Percentiles rank a stretch among this genome's conserved stretches.
These are phyloP conservation scores for Crithidia fasciculata DNA, from an alignment of 208 protist species.

Conservation along the genomic window DNA sequence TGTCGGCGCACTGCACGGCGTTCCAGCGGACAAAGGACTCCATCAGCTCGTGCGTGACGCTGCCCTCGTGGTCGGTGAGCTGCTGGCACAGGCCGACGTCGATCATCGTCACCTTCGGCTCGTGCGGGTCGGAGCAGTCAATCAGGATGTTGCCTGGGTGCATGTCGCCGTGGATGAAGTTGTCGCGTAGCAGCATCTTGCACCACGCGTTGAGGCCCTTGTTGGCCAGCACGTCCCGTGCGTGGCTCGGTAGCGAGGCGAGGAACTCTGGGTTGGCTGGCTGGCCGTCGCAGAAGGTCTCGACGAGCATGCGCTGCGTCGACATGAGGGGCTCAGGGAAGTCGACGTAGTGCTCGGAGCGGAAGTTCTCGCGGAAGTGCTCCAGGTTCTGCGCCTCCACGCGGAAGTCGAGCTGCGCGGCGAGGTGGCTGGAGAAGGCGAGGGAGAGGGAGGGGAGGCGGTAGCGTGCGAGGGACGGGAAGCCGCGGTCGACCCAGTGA, in stretches of 20 bases:
- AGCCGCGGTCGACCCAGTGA: constrained; percentile 17
- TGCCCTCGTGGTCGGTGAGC: constrained; percentile 65
- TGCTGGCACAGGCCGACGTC: constrained; percentile 91
- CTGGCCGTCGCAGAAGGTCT: constrained; percentile 87
- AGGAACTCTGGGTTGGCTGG: constrained; percentile 86
- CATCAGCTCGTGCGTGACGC: constrained; percentile 75
- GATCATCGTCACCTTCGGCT: constrained; percentile 84
- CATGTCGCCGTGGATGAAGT: constrained; percentile 94
- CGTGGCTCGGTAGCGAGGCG: constrained; percentile 68
- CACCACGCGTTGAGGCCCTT: constrained; percentile 93
- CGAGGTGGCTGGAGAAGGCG: constrained; percentile 84
- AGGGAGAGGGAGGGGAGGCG: constrained; percentile 64
- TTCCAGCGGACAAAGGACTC: constrained; percentile 92
- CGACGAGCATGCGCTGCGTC: constrained; percentile 85
- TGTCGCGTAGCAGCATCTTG: constrained; percentile 92
- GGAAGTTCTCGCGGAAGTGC: constrained; percentile 87
- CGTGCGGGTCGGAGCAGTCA: constrained; percentile 74
- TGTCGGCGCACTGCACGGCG: constrained; percentile 57
- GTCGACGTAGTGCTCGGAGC: constrained; percentile 69
- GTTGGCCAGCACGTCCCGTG: constrained; percentile 78
- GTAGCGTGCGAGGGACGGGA: constrained; percentile 48
- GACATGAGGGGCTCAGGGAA: constrained; percentile 86
- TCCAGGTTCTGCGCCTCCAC: constrained; percentile 88
- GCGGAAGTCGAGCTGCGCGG: constrained; percentile 91
- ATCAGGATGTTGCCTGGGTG: constrained; percentile 94